Percentiles rank a stretch among this genome's conserved stretches.
Evolutionary conservation across 257 asterid genomes (phyloP).

Genomic region (Fraxinus excelsior): DNA sequence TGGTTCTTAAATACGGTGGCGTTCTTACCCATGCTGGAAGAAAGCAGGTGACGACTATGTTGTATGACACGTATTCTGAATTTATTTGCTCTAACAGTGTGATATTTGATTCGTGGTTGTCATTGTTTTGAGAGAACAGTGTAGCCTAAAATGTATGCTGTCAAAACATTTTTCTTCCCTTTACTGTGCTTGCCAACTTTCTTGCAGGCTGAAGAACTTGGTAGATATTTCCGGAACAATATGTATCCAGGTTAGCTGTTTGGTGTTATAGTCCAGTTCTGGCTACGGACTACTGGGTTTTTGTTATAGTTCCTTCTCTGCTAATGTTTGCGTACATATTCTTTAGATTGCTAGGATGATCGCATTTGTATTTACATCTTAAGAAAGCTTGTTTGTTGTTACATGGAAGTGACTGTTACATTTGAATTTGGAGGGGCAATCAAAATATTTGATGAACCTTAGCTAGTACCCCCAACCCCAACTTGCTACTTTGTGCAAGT

Average conservation of each 20-base stretch:
- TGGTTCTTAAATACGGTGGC: constrained; percentile 98
- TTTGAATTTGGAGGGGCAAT: constrained; percentile 16
- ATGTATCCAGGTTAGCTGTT: constrained; percentile 85
- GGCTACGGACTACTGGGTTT: constrained; percentile 12
- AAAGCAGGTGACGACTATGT: constrained; percentile 64
- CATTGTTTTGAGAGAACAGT: constrained; percentile 11
- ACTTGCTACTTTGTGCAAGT: constrained; percentile 1
- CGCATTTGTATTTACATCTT: not conserved
- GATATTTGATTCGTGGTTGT: not conserved
- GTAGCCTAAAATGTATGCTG: constrained; percentile 18
- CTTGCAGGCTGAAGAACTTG: constrained; percentile 95
- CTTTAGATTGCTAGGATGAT: constrained; percentile 7
- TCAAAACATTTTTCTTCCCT: constrained; percentile 11
- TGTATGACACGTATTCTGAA: constrained; percentile 19
- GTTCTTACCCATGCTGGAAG: constrained; percentile 99
- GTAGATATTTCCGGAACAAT: constrained; percentile 89
- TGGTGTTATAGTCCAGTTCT: constrained; percentile 7
- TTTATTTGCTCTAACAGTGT: constrained; percentile 12
- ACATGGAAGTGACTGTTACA: constrained; percentile 4
- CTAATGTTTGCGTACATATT: constrained; percentile 14
- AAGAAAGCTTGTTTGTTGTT: constrained; percentile 1
- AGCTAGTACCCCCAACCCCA: constrained; percentile 8
- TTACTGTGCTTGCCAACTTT: constrained; percentile 24
- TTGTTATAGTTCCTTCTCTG: not conserved
- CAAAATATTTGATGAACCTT: constrained; percentile 14